Conservation (phyloP, 139 green algal genomes). For the Raphidocelis subcapitata region DNA sequence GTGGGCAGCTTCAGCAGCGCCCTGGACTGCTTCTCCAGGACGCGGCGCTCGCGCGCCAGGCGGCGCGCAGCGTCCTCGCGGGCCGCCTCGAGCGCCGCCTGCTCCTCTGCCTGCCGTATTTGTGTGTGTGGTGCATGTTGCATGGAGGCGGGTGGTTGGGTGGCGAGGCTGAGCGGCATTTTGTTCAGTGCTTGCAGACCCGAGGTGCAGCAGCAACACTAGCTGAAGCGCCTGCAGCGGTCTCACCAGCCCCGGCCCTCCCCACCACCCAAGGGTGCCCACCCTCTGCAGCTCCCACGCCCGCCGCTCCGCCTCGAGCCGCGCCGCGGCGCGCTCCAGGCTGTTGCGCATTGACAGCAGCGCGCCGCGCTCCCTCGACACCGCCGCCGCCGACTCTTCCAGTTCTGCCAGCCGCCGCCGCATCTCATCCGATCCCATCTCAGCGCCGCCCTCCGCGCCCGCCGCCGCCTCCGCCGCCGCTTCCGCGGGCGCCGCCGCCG, state of each 20-base stretch:
- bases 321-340: slow-evolving; percentile 56
- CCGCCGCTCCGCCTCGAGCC: slow-evolving; percentile 58
- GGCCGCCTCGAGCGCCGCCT: slow-evolving; percentile 47
- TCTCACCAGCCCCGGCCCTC: too few species aligned
- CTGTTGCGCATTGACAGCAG: slow-evolving; percentile 53
- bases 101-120: slow-evolving; percentile 49
- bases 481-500: not conserved
- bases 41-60: slow-evolving; percentile 61
- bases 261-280: not conserved
- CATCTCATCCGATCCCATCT: not conserved
- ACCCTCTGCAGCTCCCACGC: slow-evolving; percentile 68
- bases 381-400: slow-evolving; percentile 16
- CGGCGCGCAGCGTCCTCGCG: slow-evolving; percentile 43
- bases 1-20: slow-evolving; percentile 72
- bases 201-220: too few species aligned
- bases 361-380: slow-evolving; percentile 36
- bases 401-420: slow-evolving; percentile 24
- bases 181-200: too few species aligned
- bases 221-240: too few species aligned
- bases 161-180: too few species aligned
- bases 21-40: slow-evolving; percentile 71
- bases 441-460: not conserved
- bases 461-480: not conserved
- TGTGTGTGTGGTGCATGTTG: too few species aligned
- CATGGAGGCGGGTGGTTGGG: too few species aligned